Conservation (phyloP, 495 filamentous ascomycete genomes). For the Daldinia bambusicola region DNA sequence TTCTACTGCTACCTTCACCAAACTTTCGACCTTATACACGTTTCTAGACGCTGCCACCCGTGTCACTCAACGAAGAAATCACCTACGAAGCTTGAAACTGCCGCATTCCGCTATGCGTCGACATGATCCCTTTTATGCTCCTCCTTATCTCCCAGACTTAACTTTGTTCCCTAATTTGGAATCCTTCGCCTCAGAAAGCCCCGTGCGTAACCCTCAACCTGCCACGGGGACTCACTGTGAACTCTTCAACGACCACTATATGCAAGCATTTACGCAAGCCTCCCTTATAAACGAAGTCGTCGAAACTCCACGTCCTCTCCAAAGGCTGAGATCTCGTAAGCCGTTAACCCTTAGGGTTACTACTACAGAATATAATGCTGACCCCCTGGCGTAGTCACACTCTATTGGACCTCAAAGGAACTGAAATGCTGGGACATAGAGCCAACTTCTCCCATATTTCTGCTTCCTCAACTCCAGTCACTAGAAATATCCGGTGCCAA, state of each 20-base stretch:
- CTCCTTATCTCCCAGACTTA: constrained; percentile 10
- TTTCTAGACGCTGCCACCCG: constrained; percentile 17
- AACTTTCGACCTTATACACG: constrained; percentile 8
- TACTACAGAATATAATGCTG: background rate
- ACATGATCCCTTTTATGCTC: background rate
- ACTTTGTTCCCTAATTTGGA: constrained; percentile 18
- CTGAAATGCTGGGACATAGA: constrained; percentile 17
- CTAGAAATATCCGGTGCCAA: constrained; percentile 33
- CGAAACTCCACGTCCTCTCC: constrained; percentile 10
- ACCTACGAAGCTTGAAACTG: constrained; percentile 23
- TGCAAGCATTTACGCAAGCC: constrained; percentile 18
- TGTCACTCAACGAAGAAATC: constrained; percentile 4
- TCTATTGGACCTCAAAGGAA: constrained; percentile 19
- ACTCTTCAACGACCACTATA: constrained; percentile 11
- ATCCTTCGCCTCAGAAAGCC: constrained; percentile 28
- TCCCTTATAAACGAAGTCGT: constrained; percentile 20
- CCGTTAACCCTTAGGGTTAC: background rate
- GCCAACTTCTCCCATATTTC: constrained; percentile 19
- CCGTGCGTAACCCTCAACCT: constrained; percentile 24
- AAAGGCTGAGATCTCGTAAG: constrained; percentile 25
- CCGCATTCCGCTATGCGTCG: constrained; percentile 10
- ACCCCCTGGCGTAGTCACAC: constrained; percentile 8
- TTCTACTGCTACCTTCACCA: constrained; percentile 17
- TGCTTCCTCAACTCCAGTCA: constrained; percentile 23
- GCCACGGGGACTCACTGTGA: constrained; percentile 19